Evolutionary conservation across 2,329 filamentous ascomycete genomes (phyloP), one percentile per base, ranked within the genome.

Genomic region (Furcasterigmium sp.): DNA sequence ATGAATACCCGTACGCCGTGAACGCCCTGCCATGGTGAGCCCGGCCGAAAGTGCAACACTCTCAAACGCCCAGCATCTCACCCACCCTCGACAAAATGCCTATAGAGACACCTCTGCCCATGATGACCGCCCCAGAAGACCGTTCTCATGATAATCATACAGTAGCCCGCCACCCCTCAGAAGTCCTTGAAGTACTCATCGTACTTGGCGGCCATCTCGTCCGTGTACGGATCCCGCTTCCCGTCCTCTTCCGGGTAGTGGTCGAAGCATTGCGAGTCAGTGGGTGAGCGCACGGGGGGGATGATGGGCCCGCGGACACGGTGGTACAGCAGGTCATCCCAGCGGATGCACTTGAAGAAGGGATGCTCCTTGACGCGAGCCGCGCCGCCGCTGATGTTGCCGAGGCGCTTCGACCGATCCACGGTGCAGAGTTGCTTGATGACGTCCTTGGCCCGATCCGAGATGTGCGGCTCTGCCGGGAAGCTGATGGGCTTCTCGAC

Each of bases 211-310:
- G 72, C 72, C 73, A 89, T 71, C 36, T 88, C 84, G 34, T 79
- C 73, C 4, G 82, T 85, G 56, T 90, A 91, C 44, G 70, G 66
- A 30, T 85, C 82, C 44, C 76, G 70, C 38, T 74, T 73, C 42
- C 72, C 78, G 46, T 84, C 80, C 56, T 90, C 84, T 46, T 88
- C 84, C n/a, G 87, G 84, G 55, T 91, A 93, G 34, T 83, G 74
- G 56, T 91, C 87, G 56, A 91, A 93, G 60, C 88, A 91, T 56
- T 86, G 76, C 15, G 87, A 83, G 56, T 91, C 87, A 25, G 85
- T 85, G 0, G 82, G 76, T 39, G 80, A 85, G 19, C 82, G 72
- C 23, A 91, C 69, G 43, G 85, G 82, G n/a, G 86, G 87, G 41
- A 87, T 73, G 51, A 91, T 90, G 5, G 86, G 86, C 0, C 85